phyloP scores from a whole-genome alignment of 306 rosid species.

The Rubus parviflorus region DNA sequence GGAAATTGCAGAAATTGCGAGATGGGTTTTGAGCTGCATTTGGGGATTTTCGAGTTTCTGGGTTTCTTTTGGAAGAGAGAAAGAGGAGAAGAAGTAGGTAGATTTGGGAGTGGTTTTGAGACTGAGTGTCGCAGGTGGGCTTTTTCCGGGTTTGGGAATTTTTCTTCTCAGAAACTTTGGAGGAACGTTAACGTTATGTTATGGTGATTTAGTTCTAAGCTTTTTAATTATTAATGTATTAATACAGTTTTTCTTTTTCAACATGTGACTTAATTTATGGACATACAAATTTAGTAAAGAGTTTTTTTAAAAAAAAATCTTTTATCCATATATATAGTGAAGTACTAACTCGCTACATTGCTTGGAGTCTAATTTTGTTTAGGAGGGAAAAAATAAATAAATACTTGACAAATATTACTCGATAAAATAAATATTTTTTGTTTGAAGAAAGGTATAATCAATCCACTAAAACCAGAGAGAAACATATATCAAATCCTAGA shows the following conservation, averaged over 20 bases:
- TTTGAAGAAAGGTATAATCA: no score
- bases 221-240: not conserved
- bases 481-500: no score
- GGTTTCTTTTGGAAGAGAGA: slow-evolving; percentile 14
- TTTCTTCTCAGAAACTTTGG: slow-evolving; percentile 56
- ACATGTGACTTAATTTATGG: slow-evolving; percentile 6
- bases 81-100: slow-evolving; percentile 24
- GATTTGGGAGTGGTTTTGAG: slow-evolving; percentile 23
- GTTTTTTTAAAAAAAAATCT: no score
- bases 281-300: not conserved
- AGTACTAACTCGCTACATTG: not conserved
- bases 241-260: not conserved
- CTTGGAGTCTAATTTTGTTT: not conserved
- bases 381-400: no score
- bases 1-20: slow-evolving; percentile 23
- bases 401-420: no score
- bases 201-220: slow-evolving; percentile 18
- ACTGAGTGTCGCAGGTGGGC: slow-evolving; percentile 16
- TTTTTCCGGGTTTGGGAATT: slow-evolving; percentile 26
- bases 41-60: slow-evolving; percentile 15
- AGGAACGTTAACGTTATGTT: slow-evolving; percentile 42
- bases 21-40: slow-evolving; percentile 44
- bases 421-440: no score
- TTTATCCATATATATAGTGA: not conserved
- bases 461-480: no score